A percentile compares a stretch with the other conserved stretches of the same genome.
Conservation (phyloP, 2,329 filamentous ascomycete species). For the Talaromyces amestolkiae region DNA sequence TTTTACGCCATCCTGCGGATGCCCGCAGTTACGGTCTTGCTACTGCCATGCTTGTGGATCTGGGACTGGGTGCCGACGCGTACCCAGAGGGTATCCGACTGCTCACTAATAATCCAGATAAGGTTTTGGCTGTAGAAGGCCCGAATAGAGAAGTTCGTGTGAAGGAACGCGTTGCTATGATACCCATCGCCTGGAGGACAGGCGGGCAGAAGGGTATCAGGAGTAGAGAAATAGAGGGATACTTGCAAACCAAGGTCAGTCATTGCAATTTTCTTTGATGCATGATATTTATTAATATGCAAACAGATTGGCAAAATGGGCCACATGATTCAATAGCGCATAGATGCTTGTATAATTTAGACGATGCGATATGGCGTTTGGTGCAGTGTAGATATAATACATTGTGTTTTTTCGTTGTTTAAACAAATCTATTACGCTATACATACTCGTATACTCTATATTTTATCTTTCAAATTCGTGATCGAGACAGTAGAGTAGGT, state of each 20-base stretch:
- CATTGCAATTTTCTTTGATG: neutral
- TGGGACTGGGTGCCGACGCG: conserved; percentile 66
- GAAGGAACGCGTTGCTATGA: conserved; percentile 88
- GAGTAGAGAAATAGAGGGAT: conserved; percentile 87
- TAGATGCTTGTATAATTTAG: conserved; percentile 8
- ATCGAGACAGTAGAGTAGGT: neutral
- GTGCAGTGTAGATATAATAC: conserved; percentile 6
- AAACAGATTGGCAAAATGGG: conserved; percentile 83
- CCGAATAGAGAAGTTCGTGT: conserved; percentile 85
- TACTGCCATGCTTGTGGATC: conserved; percentile 86
- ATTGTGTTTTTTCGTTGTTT: neutral
- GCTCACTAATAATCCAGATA: conserved; percentile 96
- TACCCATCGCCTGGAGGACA: conserved; percentile 85
- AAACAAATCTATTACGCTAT: neutral
- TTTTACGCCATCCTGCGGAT: conserved; percentile 89
- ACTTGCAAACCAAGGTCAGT: conserved; percentile 87
- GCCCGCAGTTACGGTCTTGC: conserved; percentile 94
- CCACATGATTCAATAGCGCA: conserved; percentile 59
- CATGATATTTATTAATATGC: neutral
- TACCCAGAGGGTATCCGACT: conserved; percentile 65
- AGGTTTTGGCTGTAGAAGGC: conserved; percentile 90
- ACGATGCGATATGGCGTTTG: conserved; percentile 10
- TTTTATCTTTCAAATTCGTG: neutral
- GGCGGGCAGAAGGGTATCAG: conserved; percentile 75
- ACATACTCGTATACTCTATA: neutral